Evolutionary conservation across 345 rosid species (phyloP).

Genomic region (Brassica cretica): DNA sequence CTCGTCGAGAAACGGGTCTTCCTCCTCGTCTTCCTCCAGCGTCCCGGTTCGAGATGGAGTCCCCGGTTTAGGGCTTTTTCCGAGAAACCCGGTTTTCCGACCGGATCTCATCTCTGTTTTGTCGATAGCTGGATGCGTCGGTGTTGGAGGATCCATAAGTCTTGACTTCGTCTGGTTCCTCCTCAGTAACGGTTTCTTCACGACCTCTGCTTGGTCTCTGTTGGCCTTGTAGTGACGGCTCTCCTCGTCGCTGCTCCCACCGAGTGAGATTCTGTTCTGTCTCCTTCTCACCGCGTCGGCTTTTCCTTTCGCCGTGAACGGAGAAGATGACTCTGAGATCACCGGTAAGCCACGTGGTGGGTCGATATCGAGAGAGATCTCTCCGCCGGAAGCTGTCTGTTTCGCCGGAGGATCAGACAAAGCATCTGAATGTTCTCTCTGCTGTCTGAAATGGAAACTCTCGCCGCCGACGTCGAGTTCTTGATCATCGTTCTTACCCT

Average conservation of each 20-base stretch:
- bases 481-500: slow-evolving; percentile 32
- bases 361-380: slow-evolving; percentile 47
- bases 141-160: slow-evolving; percentile 42
- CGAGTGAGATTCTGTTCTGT: slow-evolving; percentile 17
- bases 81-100: slow-evolving; percentile 41
- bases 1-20: slow-evolving; percentile 55
- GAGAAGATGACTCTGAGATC: slow-evolving; percentile 34
- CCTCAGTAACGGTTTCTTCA: slow-evolving; percentile 39
- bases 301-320: slow-evolving; percentile 26
- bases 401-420: slow-evolving; percentile 37
- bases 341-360: slow-evolving; percentile 27
- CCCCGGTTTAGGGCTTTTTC: slow-evolving; percentile 38
- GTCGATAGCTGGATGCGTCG: slow-evolving; percentile 33
- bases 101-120: slow-evolving; percentile 41
- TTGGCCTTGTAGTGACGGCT: neutral
- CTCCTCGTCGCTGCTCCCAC: slow-evolving; percentile 38
- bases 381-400: slow-evolving; percentile 45
- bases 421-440: neutral
- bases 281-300: slow-evolving; percentile 28
- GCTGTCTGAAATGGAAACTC: slow-evolving; percentile 43
- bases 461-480: slow-evolving; percentile 17
- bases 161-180: slow-evolving; percentile 42
- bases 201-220: slow-evolving; percentile 34
- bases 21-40: slow-evolving; percentile 51
- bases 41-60: slow-evolving; percentile 25